phyloP scores from a whole-genome alignment of 176 grass and related monocot genomes.

The Phragmites australis region DNA sequence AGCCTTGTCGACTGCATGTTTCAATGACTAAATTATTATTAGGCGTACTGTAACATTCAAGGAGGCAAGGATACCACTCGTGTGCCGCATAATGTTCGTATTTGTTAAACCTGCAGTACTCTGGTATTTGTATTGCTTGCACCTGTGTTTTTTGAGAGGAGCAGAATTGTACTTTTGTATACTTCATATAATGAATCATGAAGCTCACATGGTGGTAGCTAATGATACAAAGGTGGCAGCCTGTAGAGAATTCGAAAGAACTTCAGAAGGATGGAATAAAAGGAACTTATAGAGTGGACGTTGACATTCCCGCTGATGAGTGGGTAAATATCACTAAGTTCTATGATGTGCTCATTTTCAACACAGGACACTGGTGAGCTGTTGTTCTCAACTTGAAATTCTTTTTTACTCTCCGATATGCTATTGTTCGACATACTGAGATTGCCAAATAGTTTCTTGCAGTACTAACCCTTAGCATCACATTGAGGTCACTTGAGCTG shows the following conservation, averaged over 20 bases:
- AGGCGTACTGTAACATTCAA: background rate
- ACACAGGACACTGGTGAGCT: conserved; percentile 95
- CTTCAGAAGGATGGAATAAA: conserved; percentile 55
- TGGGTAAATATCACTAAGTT: conserved; percentile 78
- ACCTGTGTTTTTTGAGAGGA: background rate
- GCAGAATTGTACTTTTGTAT: background rate
- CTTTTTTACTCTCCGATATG: background rate
- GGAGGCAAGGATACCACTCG: background rate
- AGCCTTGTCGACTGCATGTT: background rate
- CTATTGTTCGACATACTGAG: background rate
- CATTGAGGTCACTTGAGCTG: background rate
- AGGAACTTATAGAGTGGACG: conserved; percentile 70
- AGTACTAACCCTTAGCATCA: background rate
- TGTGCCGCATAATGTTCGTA: background rate
- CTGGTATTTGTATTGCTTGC: conserved; percentile 16
- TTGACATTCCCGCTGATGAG: conserved; percentile 75
- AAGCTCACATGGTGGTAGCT: conserved; percentile 53
- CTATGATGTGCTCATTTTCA: conserved; percentile 90
- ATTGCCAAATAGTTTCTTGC: background rate
- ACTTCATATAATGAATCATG: conserved; percentile 2
- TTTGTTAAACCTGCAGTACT: background rate
- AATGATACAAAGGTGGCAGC: conserved; percentile 89
- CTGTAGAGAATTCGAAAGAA: conserved; percentile 49
- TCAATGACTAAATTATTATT: background rate
- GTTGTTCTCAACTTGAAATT: background rate